phyloP scores from a whole-genome alignment of 805 yeast genomes.

The Saturnispora sanitii region DNA sequence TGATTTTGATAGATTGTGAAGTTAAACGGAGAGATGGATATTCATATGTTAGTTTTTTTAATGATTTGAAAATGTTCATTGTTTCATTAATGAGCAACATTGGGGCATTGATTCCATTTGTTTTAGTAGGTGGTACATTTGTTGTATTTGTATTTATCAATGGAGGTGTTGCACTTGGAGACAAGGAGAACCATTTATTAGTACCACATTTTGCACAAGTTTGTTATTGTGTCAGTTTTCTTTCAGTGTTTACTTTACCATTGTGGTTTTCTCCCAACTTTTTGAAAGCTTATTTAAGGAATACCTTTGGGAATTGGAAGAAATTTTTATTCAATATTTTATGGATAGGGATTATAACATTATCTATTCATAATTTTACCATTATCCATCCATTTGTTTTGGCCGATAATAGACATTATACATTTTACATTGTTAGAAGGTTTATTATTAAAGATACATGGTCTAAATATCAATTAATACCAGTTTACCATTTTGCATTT shows the following conservation, averaged over 20 bases:
- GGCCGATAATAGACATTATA: conserved; percentile 90
- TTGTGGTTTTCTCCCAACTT: conserved; percentile 48
- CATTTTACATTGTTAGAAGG: conserved; percentile 74
- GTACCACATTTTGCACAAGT: conserved; percentile 71
- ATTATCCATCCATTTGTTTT: conserved; percentile 80
- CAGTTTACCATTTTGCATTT: conserved; percentile 56
- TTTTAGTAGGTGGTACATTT: conserved; percentile 44
- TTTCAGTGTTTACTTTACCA: conserved; percentile 61
- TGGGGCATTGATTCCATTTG: conserved; percentile 38
- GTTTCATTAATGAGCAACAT: conserved; percentile 25
- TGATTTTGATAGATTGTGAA: conserved; percentile 43
- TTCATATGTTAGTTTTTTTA: conserved; percentile 23
- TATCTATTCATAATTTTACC: conserved; percentile 50
- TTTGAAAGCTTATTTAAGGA: conserved; percentile 31
- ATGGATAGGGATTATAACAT: conserved; percentile 28
- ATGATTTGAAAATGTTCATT: conserved; percentile 18
- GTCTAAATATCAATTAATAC: conserved; percentile 43
- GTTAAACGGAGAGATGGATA: conserved; percentile 27
- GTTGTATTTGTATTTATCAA: conserved; percentile 50
- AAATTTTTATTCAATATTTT: conserved; percentile 15
- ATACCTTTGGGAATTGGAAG: conserved; percentile 21
- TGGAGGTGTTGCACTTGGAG: conserved; percentile 87
- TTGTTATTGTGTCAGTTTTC: conserved; percentile 64
- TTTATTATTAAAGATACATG: conserved; percentile 43
- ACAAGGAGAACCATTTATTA: conserved; percentile 71